Percentiles rank a stretch among this genome's conserved stretches.
Conservation (phyloP, 192 early-diverging fungal genomes). For the Coemansia sp. region DNA sequence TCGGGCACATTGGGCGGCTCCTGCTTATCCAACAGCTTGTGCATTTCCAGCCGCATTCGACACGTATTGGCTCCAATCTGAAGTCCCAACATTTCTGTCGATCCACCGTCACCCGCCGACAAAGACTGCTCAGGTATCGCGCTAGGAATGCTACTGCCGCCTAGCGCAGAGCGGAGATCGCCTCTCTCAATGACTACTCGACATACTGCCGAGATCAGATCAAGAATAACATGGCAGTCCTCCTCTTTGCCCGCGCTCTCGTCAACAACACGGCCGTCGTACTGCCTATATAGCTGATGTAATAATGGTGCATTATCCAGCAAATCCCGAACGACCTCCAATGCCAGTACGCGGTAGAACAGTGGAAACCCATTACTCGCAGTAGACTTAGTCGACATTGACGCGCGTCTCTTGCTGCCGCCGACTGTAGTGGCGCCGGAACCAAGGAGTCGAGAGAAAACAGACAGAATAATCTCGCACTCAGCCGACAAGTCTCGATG, state of each 20-base stretch:
- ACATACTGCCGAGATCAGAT: slow-evolving; percentile 75
- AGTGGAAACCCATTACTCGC: slow-evolving; percentile 7
- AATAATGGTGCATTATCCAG: slow-evolving; percentile 63
- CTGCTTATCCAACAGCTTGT: slow-evolving; percentile 91
- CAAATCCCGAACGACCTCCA: slow-evolving; percentile 55
- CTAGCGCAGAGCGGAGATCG: slow-evolving; percentile 21
- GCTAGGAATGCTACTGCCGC: slow-evolving; percentile 18
- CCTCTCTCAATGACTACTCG: slow-evolving; percentile 77
- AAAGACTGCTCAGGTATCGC: not conserved
- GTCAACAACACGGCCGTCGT: slow-evolving; percentile 62
- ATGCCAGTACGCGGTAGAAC: slow-evolving; percentile 47
- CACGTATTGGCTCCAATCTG: slow-evolving; percentile 34
- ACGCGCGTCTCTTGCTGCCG: slow-evolving; percentile 11
- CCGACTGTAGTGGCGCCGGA: slow-evolving; percentile 49
- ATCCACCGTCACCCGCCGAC: not conserved
- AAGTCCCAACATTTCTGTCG: not conserved
- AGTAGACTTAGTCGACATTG: slow-evolving; percentile 6
- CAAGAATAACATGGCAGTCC: slow-evolving; percentile 74
- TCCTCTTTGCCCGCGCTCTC: slow-evolving; percentile 21
- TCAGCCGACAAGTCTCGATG: slow-evolving; percentile 59
- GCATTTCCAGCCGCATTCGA: slow-evolving; percentile 54
- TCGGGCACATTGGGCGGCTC: slow-evolving; percentile 89
- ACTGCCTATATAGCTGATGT: slow-evolving; percentile 68
- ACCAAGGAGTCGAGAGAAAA: slow-evolving; percentile 82
- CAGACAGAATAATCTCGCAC: slow-evolving; percentile 91